phyloP scores from a whole-genome alignment of 164 flowering plant genomes.

The Chloranthus sessilifolius region DNA sequence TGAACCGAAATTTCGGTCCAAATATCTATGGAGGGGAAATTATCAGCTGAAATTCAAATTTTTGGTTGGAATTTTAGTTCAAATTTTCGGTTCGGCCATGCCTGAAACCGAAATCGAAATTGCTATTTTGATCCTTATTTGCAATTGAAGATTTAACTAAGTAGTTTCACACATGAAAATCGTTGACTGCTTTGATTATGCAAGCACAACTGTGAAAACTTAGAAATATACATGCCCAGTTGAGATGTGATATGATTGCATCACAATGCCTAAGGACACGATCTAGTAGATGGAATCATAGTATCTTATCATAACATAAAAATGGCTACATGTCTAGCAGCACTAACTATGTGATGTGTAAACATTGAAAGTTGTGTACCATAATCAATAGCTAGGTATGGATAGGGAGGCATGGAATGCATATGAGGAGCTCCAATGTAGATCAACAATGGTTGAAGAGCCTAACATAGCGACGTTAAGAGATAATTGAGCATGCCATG shows the following conservation, averaged over 20 bases:
- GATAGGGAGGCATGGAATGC: constrained; percentile 5
- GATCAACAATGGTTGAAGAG: too few species aligned
- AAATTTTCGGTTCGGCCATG: too few species aligned
- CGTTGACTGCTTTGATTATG: too few species aligned
- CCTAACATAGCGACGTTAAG: not conserved
- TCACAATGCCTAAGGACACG: constrained; percentile 11
- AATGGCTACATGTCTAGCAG: not conserved
- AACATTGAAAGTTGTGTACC: constrained; percentile 5
- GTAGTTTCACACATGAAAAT: too few species aligned
- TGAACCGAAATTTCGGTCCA: too few species aligned
- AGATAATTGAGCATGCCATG: constrained; percentile 3
- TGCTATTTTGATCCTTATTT: too few species aligned
- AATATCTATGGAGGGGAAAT: too few species aligned
- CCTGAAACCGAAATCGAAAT: too few species aligned
- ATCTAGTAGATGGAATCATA: constrained; percentile 22
- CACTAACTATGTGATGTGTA: constrained; percentile 2
- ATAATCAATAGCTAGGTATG: constrained; percentile 6
- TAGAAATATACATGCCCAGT: constrained; percentile 3
- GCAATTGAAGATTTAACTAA: too few species aligned
- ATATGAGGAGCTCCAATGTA: not conserved
- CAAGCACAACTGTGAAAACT: constrained; percentile 3
- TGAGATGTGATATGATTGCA: not conserved
- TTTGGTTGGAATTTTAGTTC: too few species aligned
- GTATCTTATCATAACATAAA: constrained; percentile 24
- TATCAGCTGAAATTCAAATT: too few species aligned